Percentiles rank a stretch among this genome's conserved stretches.
phyloP scores from a whole-genome alignment of 306 rosid genomes.

The Astragalus membranaceus region DNA sequence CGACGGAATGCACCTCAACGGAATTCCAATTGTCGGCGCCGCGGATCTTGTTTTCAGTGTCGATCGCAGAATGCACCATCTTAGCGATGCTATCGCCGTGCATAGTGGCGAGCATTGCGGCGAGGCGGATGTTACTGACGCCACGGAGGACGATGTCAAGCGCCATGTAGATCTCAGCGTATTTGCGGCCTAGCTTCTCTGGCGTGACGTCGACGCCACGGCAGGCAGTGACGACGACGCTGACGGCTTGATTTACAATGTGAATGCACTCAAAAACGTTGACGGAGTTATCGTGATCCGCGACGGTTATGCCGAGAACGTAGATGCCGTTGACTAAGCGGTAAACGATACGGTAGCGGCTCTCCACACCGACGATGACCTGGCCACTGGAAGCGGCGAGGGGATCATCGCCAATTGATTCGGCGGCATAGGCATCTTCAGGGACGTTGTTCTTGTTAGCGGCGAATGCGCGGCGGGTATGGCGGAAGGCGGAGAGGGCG shows the following conservation, averaged over 20 bases:
- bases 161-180: constrained; percentile 96
- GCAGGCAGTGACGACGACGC: constrained; percentile 76
- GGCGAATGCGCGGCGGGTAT: constrained; percentile 63
- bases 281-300: constrained; percentile 71
- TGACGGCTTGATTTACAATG: constrained; percentile 90
- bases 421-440: constrained; percentile 54
- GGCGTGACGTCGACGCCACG: constrained; percentile 94
- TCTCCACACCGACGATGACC: constrained; percentile 86
- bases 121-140: constrained; percentile 81
- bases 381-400: constrained; percentile 92
- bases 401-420: constrained; percentile 78
- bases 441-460: constrained; percentile 25
- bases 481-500: constrained; percentile 84
- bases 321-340: constrained; percentile 87
- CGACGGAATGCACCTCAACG: constrained; percentile 56
- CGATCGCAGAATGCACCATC: constrained; percentile 88
- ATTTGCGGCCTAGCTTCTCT: constrained; percentile 79
- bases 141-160: constrained; percentile 89
- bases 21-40: constrained; percentile 70
- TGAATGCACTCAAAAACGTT: constrained; percentile 90
- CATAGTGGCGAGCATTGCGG: constrained; percentile 86
- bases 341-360: constrained; percentile 81
- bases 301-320: constrained; percentile 84
- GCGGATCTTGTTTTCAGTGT: constrained; percentile 78
- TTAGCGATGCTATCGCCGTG: constrained; percentile 89